Base-by-base conservation (phyloP, 164 flowering plant species). In the Aristolochia californica region DNA sequence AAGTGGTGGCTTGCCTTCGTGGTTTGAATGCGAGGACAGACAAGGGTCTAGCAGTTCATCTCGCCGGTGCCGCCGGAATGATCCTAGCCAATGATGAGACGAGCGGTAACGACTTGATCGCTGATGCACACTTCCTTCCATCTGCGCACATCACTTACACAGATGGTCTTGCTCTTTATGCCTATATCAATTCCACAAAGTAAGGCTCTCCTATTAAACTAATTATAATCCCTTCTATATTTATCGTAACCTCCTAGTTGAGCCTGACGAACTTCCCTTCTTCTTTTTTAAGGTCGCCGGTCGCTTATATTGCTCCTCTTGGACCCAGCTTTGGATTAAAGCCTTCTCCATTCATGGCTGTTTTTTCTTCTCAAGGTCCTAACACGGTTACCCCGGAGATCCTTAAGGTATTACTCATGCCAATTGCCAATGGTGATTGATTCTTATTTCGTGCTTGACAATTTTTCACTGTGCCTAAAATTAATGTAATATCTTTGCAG, bases 351-450 rank as follows among this genome's bases (percentile, higher is more conserved):
- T 62, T 78, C 65, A 87, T 85, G 91, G 95, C 95, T 44, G 69
- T 81, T 7, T 90, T 87, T 62, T 87, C 97, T 8, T 87, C 95
- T 0, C 72, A 55, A 57, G 97, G 97, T 53, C 97, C 97, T 1
- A 87, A 78, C 53, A 40, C 60, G 10, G 20, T 87, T 11, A 73
- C 74, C 1, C 95, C 94, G 9, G 86, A 80, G 48, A 79, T 90
- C 62, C 88, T 87, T 20, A 90, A 90, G 91, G 97, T 88, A 12
- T 22, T 22, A 5, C n/a, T 55, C 5, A 55, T 53, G 13, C 7
- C 23, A 51, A n/a, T n/a, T n/a, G n/a, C n/a, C n/a, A n/a, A n/a
- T n/a, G n/a, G n/a, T n/a, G n/a, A n/a, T n/a, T n/a, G n/a, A n/a
- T n/a, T n/a, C n/a, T n/a, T n/a, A n/a, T n/a, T n/a, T n/a, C n/a